Evolutionary conservation across 768 basidiomycete species (phyloP).

Genomic region (Ramaria rubella): DNA sequence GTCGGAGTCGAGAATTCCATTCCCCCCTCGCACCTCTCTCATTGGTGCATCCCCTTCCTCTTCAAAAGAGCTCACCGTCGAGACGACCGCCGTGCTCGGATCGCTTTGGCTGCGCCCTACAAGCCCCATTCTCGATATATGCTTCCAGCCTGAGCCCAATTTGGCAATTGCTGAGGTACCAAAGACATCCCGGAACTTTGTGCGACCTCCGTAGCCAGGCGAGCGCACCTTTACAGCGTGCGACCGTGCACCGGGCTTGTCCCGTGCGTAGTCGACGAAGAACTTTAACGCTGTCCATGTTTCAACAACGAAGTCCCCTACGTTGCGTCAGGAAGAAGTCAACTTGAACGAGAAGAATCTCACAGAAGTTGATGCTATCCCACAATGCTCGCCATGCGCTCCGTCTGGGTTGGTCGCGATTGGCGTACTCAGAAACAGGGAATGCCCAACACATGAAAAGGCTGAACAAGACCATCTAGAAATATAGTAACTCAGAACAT

Average conservation of each 20-base stretch:
- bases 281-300: constrained; percentile 56
- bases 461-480: constrained; percentile 79
- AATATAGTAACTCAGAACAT: neutral
- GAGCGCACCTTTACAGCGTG: neutral
- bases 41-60: too few species aligned
- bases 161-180: neutral
- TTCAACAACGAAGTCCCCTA: constrained; percentile 63
- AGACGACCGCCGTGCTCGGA: too few species aligned
- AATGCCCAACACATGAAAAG: constrained; percentile 81
- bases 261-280: constrained; percentile 41
- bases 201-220: neutral
- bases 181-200: neutral
- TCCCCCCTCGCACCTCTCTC: too few species aligned
- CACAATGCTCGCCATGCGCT: neutral
- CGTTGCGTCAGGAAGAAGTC: too few species aligned
- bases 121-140: neutral
- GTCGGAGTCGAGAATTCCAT: too few species aligned
- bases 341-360: constrained; percentile 13
- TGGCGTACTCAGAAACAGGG: constrained; percentile 54
- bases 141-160: neutral
- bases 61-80: too few species aligned
- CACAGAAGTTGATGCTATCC: constrained; percentile 20
- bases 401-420: constrained; percentile 34
- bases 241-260: constrained; percentile 23
- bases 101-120: neutral